A percentile compares a stretch with the other conserved stretches of the same genome.
These are phyloP conservation scores for Phycomyces blakesleeanus DNA, from an alignment of 192 early-diverging fungal species.

Conservation along the genomic window DNA sequence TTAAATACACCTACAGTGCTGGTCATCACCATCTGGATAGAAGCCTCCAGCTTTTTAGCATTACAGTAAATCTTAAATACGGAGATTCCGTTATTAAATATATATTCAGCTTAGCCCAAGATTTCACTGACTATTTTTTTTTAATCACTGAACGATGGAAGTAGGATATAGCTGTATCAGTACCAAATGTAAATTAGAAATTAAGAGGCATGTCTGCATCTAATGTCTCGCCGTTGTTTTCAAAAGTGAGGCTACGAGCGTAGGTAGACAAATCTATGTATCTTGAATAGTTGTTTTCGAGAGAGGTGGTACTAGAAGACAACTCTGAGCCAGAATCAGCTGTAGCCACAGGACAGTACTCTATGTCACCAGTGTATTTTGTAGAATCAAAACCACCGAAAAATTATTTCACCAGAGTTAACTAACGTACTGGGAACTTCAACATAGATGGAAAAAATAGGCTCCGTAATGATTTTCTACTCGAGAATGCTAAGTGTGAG, in stretches of 20 bases:
- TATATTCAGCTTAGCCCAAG: background rate
- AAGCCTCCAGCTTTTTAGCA: background rate
- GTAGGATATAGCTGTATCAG: constrained; percentile 16
- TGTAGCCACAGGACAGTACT: constrained; percentile 35
- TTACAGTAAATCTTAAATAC: constrained; percentile 1
- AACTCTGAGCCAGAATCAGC: no score
- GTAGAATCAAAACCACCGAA: constrained; percentile 45
- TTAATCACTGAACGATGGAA: background rate
- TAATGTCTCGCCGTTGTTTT: background rate
- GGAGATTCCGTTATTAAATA: background rate
- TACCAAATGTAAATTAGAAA: constrained; percentile 11
- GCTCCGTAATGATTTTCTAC: constrained; percentile 6
- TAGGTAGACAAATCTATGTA: constrained; percentile 12
- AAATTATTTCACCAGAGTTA: constrained; percentile 36
- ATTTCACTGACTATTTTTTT: background rate
- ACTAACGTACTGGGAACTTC: background rate
- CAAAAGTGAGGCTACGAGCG: background rate
- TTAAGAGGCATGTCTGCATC: background rate
- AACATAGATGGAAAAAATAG: constrained; percentile 22
- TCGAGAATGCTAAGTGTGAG: constrained; percentile 12
- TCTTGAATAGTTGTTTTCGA: background rate
- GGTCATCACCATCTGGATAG: background rate
- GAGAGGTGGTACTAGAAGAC: background rate
- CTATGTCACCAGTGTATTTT: constrained; percentile 43
- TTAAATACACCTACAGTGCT: background rate